Evolutionary conservation across 2,329 filamentous ascomycete genomes (phyloP).

Genomic region (Trichoderma harzianum): DNA sequence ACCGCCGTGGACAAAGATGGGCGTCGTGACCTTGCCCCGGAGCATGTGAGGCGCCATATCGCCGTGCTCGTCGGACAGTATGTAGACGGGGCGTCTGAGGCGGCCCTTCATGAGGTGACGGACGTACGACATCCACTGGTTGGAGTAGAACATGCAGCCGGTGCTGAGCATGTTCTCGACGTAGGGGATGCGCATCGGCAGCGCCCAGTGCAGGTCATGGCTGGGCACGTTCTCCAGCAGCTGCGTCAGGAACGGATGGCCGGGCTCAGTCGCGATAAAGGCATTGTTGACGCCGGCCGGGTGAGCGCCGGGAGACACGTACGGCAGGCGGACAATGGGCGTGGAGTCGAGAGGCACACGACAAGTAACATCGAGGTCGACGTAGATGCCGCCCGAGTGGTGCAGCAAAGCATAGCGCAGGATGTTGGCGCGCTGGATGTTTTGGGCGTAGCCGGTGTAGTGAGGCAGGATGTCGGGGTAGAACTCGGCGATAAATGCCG

Average conservation of each 20-base stretch:
- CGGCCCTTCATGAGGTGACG: constrained; percentile 16
- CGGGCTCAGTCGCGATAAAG: constrained; percentile 22
- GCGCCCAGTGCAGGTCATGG: constrained; percentile 25
- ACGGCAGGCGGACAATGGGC: constrained; percentile 22
- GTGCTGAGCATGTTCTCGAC: constrained; percentile 29
- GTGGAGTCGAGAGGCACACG: constrained; percentile 22
- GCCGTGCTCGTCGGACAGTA: constrained; percentile 21
- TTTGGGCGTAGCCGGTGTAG: constrained; percentile 23
- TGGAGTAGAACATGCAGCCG: constrained; percentile 28
- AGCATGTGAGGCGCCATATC: constrained; percentile 26
- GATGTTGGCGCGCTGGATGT: constrained; percentile 26
- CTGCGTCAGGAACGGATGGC: constrained; percentile 22
- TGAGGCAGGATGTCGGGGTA: constrained; percentile 25
- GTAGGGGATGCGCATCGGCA: constrained; percentile 27
- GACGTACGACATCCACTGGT: constrained; percentile 27
- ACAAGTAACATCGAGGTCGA: constrained; percentile 27
- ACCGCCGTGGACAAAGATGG: constrained; percentile 26
- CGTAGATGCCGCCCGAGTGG: constrained; percentile 26
- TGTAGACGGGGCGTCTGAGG: constrained; percentile 13
- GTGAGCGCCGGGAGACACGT: constrained; percentile 24
- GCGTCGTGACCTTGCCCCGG: constrained; percentile 24
- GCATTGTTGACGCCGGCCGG: constrained; percentile 26
- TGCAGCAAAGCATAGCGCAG: constrained; percentile 25
- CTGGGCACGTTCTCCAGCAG: constrained; percentile 22
- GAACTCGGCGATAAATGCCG: constrained; percentile 22